Conservation (phyloP, 345 rosid genomes). For the Lepidium sativum region DNA sequence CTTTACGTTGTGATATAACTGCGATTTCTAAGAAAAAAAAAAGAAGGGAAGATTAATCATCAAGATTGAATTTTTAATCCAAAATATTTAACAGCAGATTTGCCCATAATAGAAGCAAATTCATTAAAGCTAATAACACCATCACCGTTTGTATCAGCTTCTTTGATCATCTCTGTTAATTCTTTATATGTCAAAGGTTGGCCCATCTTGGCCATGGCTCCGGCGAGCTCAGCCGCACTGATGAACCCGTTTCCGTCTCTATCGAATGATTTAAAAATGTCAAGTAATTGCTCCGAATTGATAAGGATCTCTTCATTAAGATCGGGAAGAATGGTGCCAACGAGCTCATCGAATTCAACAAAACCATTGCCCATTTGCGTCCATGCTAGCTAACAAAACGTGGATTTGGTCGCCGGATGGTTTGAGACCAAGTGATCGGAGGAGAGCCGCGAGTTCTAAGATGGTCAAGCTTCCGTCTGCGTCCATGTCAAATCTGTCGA, state of each 20-base stretch:
- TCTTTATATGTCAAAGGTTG: conserved; percentile 69
- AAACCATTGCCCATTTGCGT: conserved; percentile 72
- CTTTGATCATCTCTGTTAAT: conserved; percentile 64
- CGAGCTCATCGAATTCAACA: conserved; percentile 73
- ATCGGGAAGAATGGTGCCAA: conserved; percentile 49
- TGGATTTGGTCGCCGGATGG: conserved; percentile 77
- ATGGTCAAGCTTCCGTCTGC: conserved; percentile 87
- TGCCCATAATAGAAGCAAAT: conserved; percentile 69
- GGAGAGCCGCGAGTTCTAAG: conserved; percentile 78
- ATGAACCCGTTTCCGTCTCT: conserved; percentile 78
- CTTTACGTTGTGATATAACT: too few species aligned
- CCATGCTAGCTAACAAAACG: conserved; percentile 58
- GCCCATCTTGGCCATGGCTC: conserved; percentile 86
- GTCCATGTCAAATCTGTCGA: conserved; percentile 75
- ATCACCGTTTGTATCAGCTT: conserved; percentile 74
- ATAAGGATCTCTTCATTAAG: conserved; percentile 41
- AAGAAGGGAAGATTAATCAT: neutral
- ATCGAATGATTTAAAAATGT: conserved; percentile 60
- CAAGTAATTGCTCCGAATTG: conserved; percentile 52
- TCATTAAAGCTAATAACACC: conserved; percentile 73
- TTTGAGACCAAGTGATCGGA: conserved; percentile 66
- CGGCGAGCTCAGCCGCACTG: conserved; percentile 68
- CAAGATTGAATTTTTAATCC: conserved; percentile 27
- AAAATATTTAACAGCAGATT: conserved; percentile 43
- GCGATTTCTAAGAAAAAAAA: neutral